Conservation (phyloP, 805 yeast genomes). For the Blastobotrys chiropterorum region DNA sequence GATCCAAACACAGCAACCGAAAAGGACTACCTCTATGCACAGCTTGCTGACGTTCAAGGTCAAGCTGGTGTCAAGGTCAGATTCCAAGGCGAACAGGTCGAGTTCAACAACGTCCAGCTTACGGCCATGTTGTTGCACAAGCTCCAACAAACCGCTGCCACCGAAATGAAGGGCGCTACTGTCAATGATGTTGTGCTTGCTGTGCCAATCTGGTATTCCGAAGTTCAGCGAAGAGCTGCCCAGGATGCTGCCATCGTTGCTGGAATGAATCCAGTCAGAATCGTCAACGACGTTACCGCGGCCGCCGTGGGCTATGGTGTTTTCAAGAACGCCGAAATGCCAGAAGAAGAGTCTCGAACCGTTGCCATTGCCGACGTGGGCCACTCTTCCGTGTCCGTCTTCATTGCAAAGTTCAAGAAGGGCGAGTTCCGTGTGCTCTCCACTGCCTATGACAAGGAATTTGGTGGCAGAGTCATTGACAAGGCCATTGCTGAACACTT, state of each 20-base stretch:
- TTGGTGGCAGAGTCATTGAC: slow-evolving; percentile 98
- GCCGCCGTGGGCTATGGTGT: slow-evolving; percentile 99
- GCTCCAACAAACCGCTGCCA: slow-evolving; percentile 69
- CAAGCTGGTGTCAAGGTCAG: slow-evolving; percentile 75
- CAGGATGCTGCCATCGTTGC: slow-evolving; percentile 94
- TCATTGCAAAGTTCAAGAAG: slow-evolving; percentile 85
- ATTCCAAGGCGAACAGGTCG: slow-evolving; percentile 68
- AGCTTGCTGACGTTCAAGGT: slow-evolving; percentile 64
- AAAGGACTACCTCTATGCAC: slow-evolving; percentile 64
- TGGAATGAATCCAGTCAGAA: slow-evolving; percentile 95
- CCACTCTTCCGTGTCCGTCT: slow-evolving; percentile 88
- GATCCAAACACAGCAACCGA: slow-evolving; percentile 79
- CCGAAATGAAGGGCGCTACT: slow-evolving; percentile 68
- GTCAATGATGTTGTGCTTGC: slow-evolving; percentile 87
- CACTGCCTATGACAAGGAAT: slow-evolving; percentile 88
- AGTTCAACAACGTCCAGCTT: slow-evolving; percentile 83
- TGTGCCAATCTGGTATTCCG: slow-evolving; percentile 97
- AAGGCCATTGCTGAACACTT: slow-evolving; percentile 90
- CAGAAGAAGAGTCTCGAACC: slow-evolving; percentile 86
- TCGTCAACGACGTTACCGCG: slow-evolving; percentile 95
- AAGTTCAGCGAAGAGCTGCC: slow-evolving; percentile 92
- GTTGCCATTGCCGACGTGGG: slow-evolving; percentile 96
- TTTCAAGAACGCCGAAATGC: slow-evolving; percentile 84
- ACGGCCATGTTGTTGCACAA: slow-evolving; percentile 93
- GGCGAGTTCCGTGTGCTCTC: slow-evolving; percentile 94